Conservation (phyloP, 2,329 filamentous ascomycete genomes). For the Ascochyta viciae-villosae region DNA sequence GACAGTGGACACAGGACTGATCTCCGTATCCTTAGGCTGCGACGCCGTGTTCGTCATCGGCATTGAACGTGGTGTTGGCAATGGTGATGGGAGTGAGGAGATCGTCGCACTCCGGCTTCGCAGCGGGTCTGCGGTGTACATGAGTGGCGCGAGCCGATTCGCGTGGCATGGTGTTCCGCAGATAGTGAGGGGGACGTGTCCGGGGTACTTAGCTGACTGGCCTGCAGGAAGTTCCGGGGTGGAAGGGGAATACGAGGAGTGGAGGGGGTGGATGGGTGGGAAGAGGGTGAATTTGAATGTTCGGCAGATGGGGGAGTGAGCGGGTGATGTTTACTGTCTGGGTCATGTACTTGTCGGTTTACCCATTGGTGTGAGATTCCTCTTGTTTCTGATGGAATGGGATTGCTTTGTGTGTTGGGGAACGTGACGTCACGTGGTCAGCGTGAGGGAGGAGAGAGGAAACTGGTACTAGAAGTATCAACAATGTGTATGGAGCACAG, state of each 20-base stretch:
- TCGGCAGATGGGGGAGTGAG: constrained; percentile 75
- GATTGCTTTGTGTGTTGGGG: no score
- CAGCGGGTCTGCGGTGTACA: constrained; percentile 90
- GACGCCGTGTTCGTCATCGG: constrained; percentile 88
- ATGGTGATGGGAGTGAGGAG: constrained; percentile 19
- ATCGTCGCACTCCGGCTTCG: constrained; percentile 57
- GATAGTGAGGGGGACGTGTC: constrained; percentile 80
- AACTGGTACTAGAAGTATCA: no score
- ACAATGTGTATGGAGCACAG: no score
- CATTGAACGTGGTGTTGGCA: no score
- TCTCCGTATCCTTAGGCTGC: constrained; percentile 89
- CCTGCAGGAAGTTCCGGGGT: constrained; percentile 54
- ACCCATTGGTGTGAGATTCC: no score
- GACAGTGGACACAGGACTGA: constrained; percentile 75
- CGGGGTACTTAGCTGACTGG: constrained; percentile 76
- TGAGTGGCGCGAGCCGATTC: constrained; percentile 81
- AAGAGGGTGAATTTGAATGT: constrained; percentile 95
- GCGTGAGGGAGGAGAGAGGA: no score
- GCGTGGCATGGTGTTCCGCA: constrained; percentile 97
- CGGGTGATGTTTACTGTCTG: no score
- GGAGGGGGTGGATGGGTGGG: constrained; percentile 50
- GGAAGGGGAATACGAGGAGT: no score
- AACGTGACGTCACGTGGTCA: no score
- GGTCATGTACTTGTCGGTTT: no score
- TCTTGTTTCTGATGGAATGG: no score